These are phyloP conservation scores for Eucalyptus dawsonii DNA, from an alignment of 345 rosid species.

Conservation along the genomic window DNA sequence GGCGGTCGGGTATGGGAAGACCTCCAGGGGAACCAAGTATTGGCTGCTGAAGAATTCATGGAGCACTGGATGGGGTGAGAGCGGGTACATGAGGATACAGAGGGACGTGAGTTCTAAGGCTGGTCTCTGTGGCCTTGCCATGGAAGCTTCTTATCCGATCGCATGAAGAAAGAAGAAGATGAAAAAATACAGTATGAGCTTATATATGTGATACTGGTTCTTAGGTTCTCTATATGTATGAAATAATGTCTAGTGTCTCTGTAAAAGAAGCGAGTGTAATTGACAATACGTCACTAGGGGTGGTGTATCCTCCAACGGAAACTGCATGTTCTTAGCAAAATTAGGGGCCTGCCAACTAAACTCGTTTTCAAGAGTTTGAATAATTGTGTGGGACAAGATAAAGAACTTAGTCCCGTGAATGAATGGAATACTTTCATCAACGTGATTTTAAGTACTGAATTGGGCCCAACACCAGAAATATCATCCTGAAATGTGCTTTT, in stretches of 20 bases:
- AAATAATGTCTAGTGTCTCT: too few species aligned
- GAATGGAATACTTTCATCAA: neutral
- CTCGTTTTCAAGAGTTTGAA: too few species aligned
- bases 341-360: too few species aligned
- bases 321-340: too few species aligned
- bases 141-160: neutral
- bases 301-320: too few species aligned
- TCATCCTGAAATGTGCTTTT: neutral
- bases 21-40: slow-evolving; percentile 6
- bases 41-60: slow-evolving; percentile 2
- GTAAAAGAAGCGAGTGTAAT: too few species aligned
- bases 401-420: neutral
- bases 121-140: slow-evolving; percentile 47
- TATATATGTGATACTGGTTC: neutral
- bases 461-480: neutral
- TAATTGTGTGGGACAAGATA: too few species aligned
- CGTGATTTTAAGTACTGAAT: neutral
- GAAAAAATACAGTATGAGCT: neutral
- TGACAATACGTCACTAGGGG: too few species aligned
- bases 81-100: slow-evolving; percentile 24
- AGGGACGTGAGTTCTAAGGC: slow-evolving; percentile 7
- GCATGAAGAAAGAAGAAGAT: neutral
- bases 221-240: neutral
- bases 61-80: neutral
- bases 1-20: slow-evolving; percentile 20